phyloP scores from a whole-genome alignment of 2,329 filamentous ascomycete species.

The Exophiala dermatitidis region DNA sequence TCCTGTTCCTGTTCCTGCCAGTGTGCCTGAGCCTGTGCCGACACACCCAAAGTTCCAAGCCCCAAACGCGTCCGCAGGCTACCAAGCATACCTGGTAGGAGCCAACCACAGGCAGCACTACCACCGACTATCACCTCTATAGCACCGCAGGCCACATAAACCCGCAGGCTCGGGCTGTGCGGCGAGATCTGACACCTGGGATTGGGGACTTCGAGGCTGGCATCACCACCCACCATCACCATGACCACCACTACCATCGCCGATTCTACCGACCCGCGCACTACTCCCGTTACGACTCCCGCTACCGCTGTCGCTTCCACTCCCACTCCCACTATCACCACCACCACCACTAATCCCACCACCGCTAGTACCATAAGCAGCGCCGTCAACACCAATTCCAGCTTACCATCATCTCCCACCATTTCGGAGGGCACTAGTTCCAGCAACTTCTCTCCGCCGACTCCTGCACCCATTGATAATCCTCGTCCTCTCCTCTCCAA shows the following conservation, averaged over 20 bases:
- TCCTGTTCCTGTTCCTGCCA: not conserved
- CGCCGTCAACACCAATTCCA: constrained; percentile 19
- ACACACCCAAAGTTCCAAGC: not conserved
- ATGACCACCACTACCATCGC: not conserved
- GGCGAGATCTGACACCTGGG: no score
- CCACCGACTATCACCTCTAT: not conserved
- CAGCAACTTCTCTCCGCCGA: constrained; percentile 21
- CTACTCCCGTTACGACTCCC: not conserved
- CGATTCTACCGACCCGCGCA: not conserved
- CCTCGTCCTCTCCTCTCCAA: constrained; percentile 23
- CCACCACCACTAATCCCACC: not conserved
- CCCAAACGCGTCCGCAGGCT: no score
- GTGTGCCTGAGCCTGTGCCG: not conserved
- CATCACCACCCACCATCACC: not conserved
- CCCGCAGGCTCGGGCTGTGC: no score
- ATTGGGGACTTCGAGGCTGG: no score
- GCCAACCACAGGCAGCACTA: not conserved
- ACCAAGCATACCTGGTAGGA: not conserved
- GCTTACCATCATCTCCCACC: constrained; percentile 25
- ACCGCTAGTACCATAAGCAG: not conserved
- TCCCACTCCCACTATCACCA: not conserved
- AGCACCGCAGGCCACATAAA: no score
- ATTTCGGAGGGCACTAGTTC: constrained; percentile 18
- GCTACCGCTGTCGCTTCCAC: not conserved
- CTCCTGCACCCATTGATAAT: constrained; percentile 27